These are phyloP conservation scores for Fusarium domesticum DNA, from an alignment of 2,329 filamentous ascomycete species.

Conservation along the genomic window DNA sequence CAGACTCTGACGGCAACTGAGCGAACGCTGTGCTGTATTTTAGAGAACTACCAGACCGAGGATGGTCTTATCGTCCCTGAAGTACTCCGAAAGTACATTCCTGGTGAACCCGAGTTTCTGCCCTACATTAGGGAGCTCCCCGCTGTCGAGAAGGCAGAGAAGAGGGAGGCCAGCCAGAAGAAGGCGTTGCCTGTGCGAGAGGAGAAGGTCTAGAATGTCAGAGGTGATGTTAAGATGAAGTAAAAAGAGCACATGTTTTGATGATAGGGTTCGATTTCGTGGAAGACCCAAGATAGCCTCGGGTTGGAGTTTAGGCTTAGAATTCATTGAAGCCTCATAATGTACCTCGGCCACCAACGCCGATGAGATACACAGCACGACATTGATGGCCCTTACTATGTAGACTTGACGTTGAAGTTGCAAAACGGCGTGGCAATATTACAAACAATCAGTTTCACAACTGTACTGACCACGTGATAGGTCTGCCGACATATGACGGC, in stretches of 20 bases:
- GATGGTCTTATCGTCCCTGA: conserved; percentile 80
- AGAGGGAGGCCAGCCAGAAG: conserved; percentile 22
- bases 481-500: too few relatives aligned
- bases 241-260: conserved; percentile 16
- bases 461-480: too few relatives aligned
- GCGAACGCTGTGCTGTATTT: conserved; percentile 85
- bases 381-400: background rate
- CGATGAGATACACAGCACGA: background rate
- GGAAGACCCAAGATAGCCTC: conserved; percentile 1
- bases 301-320: background rate
- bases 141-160: conserved; percentile 56
- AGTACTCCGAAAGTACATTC: conserved; percentile 83
- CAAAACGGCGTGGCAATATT: too few relatives aligned
- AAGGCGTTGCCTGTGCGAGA: conserved; percentile 28
- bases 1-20: conserved; percentile 82
- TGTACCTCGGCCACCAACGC: background rate
- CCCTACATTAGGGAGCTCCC: conserved; percentile 83
- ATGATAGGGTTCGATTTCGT: conserved; percentile 8
- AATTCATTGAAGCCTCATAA: background rate
- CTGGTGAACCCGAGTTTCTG: conserved; percentile 84
- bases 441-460: too few relatives aligned
- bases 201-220: conserved; percentile 24
- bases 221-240: conserved; percentile 14
- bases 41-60: conserved; percentile 95
- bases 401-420: background rate